A percentile compares a stretch with the other conserved stretches of the same genome.
Conservation (phyloP, 2,329 filamentous ascomycete genomes). For the Spiromastix sp. region DNA sequence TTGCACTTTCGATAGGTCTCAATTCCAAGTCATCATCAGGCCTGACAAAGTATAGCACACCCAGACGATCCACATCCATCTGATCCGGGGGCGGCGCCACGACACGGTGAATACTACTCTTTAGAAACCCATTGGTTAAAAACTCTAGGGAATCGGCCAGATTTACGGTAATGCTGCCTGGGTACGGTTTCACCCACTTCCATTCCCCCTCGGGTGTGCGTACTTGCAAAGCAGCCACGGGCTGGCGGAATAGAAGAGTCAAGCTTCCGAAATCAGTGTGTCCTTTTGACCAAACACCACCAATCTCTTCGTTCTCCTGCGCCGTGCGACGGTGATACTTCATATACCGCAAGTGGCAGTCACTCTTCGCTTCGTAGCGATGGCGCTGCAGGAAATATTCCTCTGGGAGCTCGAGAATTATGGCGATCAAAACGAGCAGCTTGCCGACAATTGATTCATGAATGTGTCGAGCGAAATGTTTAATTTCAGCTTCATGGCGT, state of each 20-base stretch:
- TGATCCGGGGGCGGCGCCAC: conserved; percentile 40
- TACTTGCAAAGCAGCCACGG: conserved; percentile 48
- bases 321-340: conserved; percentile 42
- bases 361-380: conserved; percentile 46
- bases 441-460: conserved; percentile 24
- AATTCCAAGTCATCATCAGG: conserved; percentile 15
- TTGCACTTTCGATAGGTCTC: conserved; percentile 6
- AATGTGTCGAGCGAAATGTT: conserved; percentile 38
- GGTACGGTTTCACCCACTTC: conserved; percentile 42
- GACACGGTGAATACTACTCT: conserved; percentile 42
- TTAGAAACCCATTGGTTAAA: conserved; percentile 41
- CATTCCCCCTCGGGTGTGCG: conserved; percentile 38
- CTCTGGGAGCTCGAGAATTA: conserved; percentile 51
- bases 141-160: conserved; percentile 40
- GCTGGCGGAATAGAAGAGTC: conserved; percentile 49
- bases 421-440: conserved; percentile 50
- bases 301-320: conserved; percentile 38
- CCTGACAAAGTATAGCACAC: conserved; percentile 39
- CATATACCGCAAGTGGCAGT: conserved; percentile 56
- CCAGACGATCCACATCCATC: conserved; percentile 32
- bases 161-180: conserved; percentile 44
- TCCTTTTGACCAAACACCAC: conserved; percentile 36
- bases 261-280: conserved; percentile 49
- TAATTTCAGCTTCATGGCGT: conserved; percentile 45
- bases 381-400: conserved; percentile 47